A percentile compares a stretch with the other conserved stretches of the same genome.
These are phyloP conservation scores for Physcomitrellopsis africana DNA, from an alignment of 225 moss, liverwort and hornwort genomes.

Conservation along the genomic window DNA sequence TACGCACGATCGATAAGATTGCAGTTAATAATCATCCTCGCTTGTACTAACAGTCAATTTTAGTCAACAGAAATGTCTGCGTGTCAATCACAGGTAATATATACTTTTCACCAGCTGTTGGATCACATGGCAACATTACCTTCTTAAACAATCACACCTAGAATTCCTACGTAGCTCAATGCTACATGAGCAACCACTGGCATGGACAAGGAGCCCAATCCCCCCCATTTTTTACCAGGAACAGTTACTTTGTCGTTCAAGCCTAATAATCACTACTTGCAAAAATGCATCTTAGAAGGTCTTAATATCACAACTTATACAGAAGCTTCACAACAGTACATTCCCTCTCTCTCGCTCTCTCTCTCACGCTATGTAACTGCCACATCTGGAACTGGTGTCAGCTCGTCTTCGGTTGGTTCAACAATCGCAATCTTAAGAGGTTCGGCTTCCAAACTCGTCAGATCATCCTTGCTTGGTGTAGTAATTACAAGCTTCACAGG, in stretches of 20 bases:
- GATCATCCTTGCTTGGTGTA: constrained; percentile 43
- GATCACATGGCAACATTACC: constrained; percentile 18
- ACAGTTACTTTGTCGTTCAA: constrained; percentile 38
- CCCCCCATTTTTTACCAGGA: constrained; percentile 22
- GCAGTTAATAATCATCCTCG: constrained; percentile 15
- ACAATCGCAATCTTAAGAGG: constrained; percentile 42
- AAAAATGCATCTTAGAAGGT: too few relatives aligned
- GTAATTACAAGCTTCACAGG: constrained; percentile 45
- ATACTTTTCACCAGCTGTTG: constrained; percentile 9
- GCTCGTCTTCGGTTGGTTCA: constrained; percentile 42
- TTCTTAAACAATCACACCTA: constrained; percentile 25
- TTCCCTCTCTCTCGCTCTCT: constrained; percentile 12
- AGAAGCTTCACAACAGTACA: constrained; percentile 25
- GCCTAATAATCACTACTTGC: constrained; percentile 40
- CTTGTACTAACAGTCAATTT: constrained; percentile 13
- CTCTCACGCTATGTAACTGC: constrained; percentile 42
- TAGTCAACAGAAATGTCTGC: constrained; percentile 5
- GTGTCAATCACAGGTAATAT: constrained; percentile 10
- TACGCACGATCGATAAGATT: constrained; percentile 33
- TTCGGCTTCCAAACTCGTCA: constrained; percentile 31
- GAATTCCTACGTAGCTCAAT: constrained; percentile 26
- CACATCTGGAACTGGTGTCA: constrained; percentile 51
- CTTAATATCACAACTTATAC: constrained; percentile 34
- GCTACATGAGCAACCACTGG: constrained; percentile 28
- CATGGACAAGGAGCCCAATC: constrained; percentile 17